Percentiles rank a stretch among this genome's conserved stretches.
These are phyloP conservation scores for Staphylotrichum tortipilum DNA, from an alignment of 495 filamentous ascomycete genomes.

Conservation along the genomic window DNA sequence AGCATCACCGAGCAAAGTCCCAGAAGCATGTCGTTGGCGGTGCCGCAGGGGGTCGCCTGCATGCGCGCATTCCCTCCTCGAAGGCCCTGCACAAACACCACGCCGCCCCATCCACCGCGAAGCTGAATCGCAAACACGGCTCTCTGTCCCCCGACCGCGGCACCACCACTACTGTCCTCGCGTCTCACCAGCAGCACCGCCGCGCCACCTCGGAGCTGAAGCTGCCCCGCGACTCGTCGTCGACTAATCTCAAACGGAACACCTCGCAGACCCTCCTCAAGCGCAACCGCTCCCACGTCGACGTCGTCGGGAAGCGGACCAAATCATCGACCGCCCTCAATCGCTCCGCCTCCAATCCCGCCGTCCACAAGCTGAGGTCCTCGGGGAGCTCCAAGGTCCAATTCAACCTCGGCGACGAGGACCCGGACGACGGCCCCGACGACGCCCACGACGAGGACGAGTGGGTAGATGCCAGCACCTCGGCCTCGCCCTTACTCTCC, in stretches of 20 bases:
- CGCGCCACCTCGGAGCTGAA: slow-evolving; percentile 37
- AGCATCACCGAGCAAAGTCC: slow-evolving; percentile 29
- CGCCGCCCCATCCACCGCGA: slow-evolving; percentile 28
- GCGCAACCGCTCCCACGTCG: slow-evolving; percentile 42
- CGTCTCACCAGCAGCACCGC: slow-evolving; percentile 38
- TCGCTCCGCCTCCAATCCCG: slow-evolving; percentile 35
- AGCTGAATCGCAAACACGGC: slow-evolving; percentile 30
- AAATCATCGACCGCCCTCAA: slow-evolving; percentile 40
- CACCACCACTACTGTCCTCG: slow-evolving; percentile 16
- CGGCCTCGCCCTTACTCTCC: slow-evolving; percentile 46
- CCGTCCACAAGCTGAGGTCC: slow-evolving; percentile 29
- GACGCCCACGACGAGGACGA: slow-evolving; percentile 41
- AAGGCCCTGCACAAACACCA: slow-evolving; percentile 41
- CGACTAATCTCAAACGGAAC: slow-evolving; percentile 39
- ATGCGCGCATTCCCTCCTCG: slow-evolving; percentile 36
- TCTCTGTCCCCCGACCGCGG: slow-evolving; percentile 31
- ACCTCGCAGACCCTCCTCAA: slow-evolving; percentile 36
- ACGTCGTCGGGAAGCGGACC: slow-evolving; percentile 39
- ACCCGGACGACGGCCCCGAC: slow-evolving; percentile 32
- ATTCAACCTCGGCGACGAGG: slow-evolving; percentile 44
- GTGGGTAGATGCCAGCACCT: slow-evolving; percentile 49
- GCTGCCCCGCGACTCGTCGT: slow-evolving; percentile 26
- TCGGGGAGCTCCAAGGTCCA: slow-evolving; percentile 35
- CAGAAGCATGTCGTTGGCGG: slow-evolving; percentile 42
- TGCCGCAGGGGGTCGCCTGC: slow-evolving; percentile 25